Evolutionary conservation across 176 grass and related monocot species (phyloP), one percentile per base, ranked within the genome.

Genomic region (Carex myosuroides): DNA sequence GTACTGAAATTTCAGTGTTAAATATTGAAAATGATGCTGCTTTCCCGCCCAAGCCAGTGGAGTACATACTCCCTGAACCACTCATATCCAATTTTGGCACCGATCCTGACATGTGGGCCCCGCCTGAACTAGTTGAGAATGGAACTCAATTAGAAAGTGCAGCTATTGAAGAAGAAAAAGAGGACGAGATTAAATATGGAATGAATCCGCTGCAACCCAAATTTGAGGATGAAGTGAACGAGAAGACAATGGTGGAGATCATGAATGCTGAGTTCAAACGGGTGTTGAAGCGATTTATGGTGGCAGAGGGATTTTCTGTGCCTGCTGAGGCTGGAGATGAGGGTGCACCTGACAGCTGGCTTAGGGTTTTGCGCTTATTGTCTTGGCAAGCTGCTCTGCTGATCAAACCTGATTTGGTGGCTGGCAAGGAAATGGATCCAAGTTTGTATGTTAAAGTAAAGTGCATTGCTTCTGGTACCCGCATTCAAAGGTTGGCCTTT

Each of bases 391-490:
- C 95, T 85, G 91, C 92, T 77, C 75, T 94, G 78, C 83, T 93
- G 75, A 58, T 98, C 72, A 95, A 90, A 83, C 92, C 95, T 64
- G 91, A 98, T 89, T 87, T 85, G 56, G 91, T 90, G 83, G 88
- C 86, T 18, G 95, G 95, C 59, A 90, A 91, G 88, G 89, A 83
- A 90, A 98, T 98, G 95, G 95, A 98, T 88, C 91, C 92, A 87
- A 81, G 92, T 68, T 83, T 87, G 18, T 98, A 98, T 88, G 91
- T 98, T 64, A 98, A 95, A 81, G 89, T 98, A 72, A 98, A 95
- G 87, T 93, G 91, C 56, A 86, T 98, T 75, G 91, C 95, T 59
- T 91, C 92, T 70, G 95, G 91, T 64, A 90, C 70, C 81, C 81
- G 52, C 18, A 82, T 84, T 57, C 92, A 98, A 60, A 98, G 92